Conservation (phyloP, 148 eudicot genomes). For the Rhododendron ovatum region DNA sequence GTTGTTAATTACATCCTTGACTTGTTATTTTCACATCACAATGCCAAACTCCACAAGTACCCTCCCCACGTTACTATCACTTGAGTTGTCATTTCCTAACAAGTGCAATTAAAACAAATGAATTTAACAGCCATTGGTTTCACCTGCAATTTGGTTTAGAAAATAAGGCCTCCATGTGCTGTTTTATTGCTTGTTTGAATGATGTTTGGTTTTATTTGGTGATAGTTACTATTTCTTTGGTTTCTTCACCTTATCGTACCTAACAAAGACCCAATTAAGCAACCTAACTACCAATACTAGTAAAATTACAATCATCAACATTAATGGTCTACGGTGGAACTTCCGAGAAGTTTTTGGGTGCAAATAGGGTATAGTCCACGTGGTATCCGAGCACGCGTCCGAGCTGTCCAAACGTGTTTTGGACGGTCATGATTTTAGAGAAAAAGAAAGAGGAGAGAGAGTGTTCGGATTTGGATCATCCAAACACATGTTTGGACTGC, state of each 20-base stretch:
- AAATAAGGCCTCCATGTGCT: neutral
- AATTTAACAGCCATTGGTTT: neutral
- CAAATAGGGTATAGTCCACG: too few species aligned
- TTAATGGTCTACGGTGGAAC: neutral
- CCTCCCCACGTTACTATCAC: neutral
- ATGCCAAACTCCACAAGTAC: neutral
- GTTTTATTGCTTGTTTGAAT: neutral
- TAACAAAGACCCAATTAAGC: neutral
- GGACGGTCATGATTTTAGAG: too few species aligned
- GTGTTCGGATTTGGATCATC: too few species aligned
- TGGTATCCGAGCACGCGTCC: too few species aligned
- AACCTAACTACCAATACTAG: neutral
- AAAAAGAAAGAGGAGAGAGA: too few species aligned
- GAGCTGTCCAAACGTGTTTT: too few species aligned
- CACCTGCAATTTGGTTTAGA: neutral
- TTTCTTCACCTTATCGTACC: neutral
- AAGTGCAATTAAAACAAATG: neutral
- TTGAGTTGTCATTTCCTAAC: neutral
- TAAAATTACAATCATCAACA: neutral
- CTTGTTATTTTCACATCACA: neutral
- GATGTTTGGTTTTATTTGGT: neutral
- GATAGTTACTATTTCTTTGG: neutral
- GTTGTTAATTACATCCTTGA: neutral
- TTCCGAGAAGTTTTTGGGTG: too few species aligned
- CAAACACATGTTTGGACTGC: too few species aligned